A percentile compares a stretch with the other conserved stretches of the same genome.
Conservation (phyloP, 2,329 filamentous ascomycete genomes). For the Cytospora mali region DNA sequence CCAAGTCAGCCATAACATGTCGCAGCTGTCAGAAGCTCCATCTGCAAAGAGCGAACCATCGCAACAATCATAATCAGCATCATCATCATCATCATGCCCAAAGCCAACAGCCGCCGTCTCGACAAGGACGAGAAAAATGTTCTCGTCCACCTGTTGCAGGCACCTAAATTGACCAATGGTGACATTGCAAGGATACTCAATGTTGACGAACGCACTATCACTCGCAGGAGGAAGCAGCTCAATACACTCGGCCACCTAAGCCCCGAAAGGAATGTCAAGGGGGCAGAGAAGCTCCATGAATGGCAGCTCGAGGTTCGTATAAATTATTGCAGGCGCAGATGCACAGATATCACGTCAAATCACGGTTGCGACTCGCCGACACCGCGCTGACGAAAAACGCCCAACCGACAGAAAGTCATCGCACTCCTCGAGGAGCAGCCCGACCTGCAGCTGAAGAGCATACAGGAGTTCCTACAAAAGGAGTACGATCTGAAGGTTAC, state of each 20-base stretch:
- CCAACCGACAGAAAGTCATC: conserved; percentile 25
- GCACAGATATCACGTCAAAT: too few relatives aligned
- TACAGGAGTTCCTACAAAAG: conserved; percentile 23
- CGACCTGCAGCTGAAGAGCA: conserved; percentile 24
- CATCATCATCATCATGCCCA: conserved; percentile 11
- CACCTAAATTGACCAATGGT: conserved; percentile 26
- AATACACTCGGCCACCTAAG: conserved; percentile 25
- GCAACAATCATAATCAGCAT: not conserved
- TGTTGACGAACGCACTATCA: conserved; percentile 28
- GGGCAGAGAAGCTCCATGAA: conserved; percentile 26
- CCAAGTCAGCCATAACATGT: not conserved
- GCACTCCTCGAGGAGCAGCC: conserved; percentile 24
- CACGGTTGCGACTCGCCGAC: not conserved
- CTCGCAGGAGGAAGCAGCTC: conserved; percentile 25
- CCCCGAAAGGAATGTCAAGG: conserved; percentile 26
- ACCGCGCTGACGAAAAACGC: not conserved
- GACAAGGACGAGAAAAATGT: conserved; percentile 27
- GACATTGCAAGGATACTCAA: conserved; percentile 27
- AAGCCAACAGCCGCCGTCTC: conserved; percentile 24
- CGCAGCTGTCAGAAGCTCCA: conserved; percentile 12
- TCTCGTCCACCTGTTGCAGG: conserved; percentile 25
- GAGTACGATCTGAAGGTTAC: conserved; percentile 27
- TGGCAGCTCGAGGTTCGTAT: conserved; percentile 28
- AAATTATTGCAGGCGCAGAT: not conserved
- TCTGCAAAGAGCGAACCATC: conserved; percentile 19